A percentile compares a stretch with the other conserved stretches of the same genome.
Evolutionary conservation across 495 filamentous ascomycete genomes (phyloP).

Genomic region (Tetracladium marchalianum): DNA sequence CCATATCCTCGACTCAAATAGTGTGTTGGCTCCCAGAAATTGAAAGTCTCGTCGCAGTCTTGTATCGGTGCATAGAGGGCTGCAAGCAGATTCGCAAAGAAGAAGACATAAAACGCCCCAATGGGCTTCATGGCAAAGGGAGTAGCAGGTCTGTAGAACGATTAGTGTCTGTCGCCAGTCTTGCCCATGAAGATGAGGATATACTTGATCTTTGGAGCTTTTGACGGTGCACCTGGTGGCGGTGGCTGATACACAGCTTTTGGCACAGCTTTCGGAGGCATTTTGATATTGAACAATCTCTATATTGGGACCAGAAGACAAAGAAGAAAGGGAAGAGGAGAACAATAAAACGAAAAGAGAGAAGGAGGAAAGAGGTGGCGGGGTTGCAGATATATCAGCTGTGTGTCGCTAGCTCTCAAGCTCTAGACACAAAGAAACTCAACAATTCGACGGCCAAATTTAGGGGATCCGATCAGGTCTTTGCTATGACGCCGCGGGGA

Average conservation of each 20-base stretch:
- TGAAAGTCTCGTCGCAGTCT: constrained; percentile 98
- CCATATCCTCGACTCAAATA: constrained; percentile 91
- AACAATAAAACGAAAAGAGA: too few relatives aligned
- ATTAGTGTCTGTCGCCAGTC: not conserved
- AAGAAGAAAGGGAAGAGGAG: not conserved
- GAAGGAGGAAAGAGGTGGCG: too few relatives aligned
- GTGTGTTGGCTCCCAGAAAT: constrained; percentile 98
- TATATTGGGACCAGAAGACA: not conserved
- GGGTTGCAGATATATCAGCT: too few relatives aligned
- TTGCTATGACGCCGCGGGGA: too few relatives aligned
- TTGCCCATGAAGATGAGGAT: not conserved
- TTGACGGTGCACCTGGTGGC: not conserved
- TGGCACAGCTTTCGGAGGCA: constrained; percentile 24
- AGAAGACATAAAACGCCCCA: constrained; percentile 65
- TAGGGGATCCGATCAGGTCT: not conserved
- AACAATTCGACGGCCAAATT: too few relatives aligned
- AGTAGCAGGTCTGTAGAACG: constrained; percentile 28
- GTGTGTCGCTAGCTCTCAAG: too few relatives aligned
- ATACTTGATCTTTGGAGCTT: constrained; percentile 13
- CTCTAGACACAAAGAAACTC: too few relatives aligned
- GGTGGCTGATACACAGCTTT: constrained; percentile 2
- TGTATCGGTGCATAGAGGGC: constrained; percentile 87
- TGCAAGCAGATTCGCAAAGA: constrained; percentile 60
- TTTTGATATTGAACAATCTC: constrained; percentile 7
- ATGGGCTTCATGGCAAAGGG: constrained; percentile 61